Conservation (phyloP, 2,329 filamentous ascomycete species). For the Epichloe elymi region DNA sequence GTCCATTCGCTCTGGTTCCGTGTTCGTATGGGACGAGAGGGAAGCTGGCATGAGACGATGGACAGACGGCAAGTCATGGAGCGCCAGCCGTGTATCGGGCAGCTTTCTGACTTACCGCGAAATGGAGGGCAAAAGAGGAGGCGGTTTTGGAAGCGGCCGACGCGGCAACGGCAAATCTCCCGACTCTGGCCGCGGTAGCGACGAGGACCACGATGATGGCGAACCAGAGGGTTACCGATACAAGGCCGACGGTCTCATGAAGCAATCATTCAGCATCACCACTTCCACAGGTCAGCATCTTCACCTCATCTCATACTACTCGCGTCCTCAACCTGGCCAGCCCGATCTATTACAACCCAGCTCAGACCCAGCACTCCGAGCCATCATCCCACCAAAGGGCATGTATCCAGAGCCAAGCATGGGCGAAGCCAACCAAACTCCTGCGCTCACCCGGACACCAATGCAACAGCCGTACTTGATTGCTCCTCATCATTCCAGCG, state of each 20-base stretch:
- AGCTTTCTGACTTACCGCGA: conserved; percentile 96
- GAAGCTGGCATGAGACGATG: conserved; percentile 97
- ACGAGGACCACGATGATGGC: conserved; percentile 73
- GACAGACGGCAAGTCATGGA: conserved; percentile 99
- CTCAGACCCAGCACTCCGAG: conserved; percentile 63
- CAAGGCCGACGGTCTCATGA: conserved; percentile 95
- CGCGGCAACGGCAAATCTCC: conserved; percentile 61
- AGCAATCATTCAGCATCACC: conserved; percentile 98
- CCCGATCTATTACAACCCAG: conserved; percentile 69
- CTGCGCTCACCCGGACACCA: conserved; percentile 65
- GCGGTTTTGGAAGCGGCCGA: conserved; percentile 50
- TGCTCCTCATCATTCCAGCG: conserved; percentile 19
- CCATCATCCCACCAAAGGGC: conserved; percentile 79
- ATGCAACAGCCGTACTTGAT: conserved; percentile 36
- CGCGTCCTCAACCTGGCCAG: conserved; percentile 60
- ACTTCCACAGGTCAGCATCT: conserved; percentile 80
- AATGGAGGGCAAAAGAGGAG: conserved; percentile 96
- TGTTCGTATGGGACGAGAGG: conserved; percentile 99
- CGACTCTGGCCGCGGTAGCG: conserved; percentile 67
- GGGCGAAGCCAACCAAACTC: conserved; percentile 68
- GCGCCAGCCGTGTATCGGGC: conserved; percentile 88
- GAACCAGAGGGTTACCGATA: conserved; percentile 88
- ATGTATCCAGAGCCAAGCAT: conserved; percentile 96
- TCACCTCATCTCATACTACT: conserved; percentile 95
- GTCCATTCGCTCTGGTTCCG: conserved; percentile 88